A percentile compares a stretch with the other conserved stretches of the same genome.
Conservation (phyloP, 2,329 filamentous ascomycete genomes). For the Apiospora arundinis region DNA sequence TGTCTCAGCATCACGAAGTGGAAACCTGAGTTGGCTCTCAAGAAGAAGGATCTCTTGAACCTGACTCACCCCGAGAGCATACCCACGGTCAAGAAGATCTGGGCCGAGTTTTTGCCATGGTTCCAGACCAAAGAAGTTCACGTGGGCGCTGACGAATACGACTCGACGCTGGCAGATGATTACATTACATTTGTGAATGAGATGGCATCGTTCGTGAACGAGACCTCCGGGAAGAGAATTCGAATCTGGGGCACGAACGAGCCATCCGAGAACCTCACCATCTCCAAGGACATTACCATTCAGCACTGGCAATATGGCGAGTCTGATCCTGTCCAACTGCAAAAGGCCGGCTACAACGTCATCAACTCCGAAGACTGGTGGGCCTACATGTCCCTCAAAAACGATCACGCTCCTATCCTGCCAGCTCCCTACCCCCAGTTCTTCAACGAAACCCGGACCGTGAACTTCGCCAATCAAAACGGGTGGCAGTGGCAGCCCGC, state of each 20-base stretch:
- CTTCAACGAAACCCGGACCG: constrained; percentile 49
- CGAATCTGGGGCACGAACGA: constrained; percentile 62
- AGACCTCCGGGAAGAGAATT: constrained; percentile 47
- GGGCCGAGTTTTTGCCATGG: constrained; percentile 60
- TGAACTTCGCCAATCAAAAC: constrained; percentile 49
- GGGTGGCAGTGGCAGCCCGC: constrained; percentile 54
- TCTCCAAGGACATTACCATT: constrained; percentile 47
- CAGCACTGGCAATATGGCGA: constrained; percentile 58
- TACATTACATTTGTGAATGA: constrained; percentile 60
- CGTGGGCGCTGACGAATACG: constrained; percentile 62
- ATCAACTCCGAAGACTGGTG: constrained; percentile 58
- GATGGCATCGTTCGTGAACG: constrained; percentile 50
- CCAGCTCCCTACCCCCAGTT: constrained; percentile 54
- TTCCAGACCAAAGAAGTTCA: constrained; percentile 61
- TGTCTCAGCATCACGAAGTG: constrained; percentile 59
- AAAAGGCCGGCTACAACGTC: constrained; percentile 44
- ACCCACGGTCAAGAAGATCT: constrained; percentile 57
- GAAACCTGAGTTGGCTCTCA: constrained; percentile 58
- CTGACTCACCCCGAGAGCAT: constrained; percentile 59
- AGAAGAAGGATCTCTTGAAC: constrained; percentile 55
- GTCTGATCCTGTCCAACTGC: constrained; percentile 50
- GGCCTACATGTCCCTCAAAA: constrained; percentile 62
- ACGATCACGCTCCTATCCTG: constrained; percentile 53
- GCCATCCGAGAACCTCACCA: constrained; percentile 45
- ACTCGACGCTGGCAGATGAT: constrained; percentile 49